Evolutionary conservation across 164 flowering plant species (phyloP), one percentile per base, ranked within the genome.

Genomic region (Sextonia rubra): DNA sequence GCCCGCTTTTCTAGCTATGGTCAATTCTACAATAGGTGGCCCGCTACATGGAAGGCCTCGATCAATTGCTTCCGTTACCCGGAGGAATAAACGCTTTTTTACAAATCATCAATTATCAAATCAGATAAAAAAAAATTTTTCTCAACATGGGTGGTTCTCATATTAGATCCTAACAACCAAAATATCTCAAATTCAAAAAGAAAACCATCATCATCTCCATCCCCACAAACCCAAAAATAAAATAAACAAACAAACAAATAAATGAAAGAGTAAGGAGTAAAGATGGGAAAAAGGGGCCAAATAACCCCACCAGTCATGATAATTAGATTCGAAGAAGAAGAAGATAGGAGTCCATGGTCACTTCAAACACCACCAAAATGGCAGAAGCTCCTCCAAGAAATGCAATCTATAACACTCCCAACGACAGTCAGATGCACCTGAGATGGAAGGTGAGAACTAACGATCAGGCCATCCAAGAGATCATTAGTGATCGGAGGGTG

Each of bases 351-450:
- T 52, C 20, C 58, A 52, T 4, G 6, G 20, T 18, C 58, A 52
- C 17, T 52, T 52, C 69, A 60, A 58, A 61, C 5, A 65, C 29
- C 74, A 83, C 52, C 71, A 80, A 68, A 68, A 64, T 60, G 75
- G 77, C 2, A 84, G 87, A 85, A 66, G 78, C 47, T 68, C 80
- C 64, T 63, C 75, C 27, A 79, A 82, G 30, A 71, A 70, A 60
- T 48, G 75, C 24, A 76, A 64, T 3, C 71, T 69, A 1, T 26
- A 29, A 22, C 25, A 47, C 58, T 26, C 49, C 2, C 72, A 5
- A 1, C 55, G 66, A 23, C 29, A 47, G 25, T 47, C 32, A 14
- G 72, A 27, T 24, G 69, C 69, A 15, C 25, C 66, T 4, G 66
- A 23, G 11, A 64, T 68, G 70, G 70, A 47, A 47, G 12, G 56